These are phyloP conservation scores for Fusarium chlamydosporum DNA, from an alignment of 2,329 filamentous ascomycete genomes.

Conservation along the genomic window DNA sequence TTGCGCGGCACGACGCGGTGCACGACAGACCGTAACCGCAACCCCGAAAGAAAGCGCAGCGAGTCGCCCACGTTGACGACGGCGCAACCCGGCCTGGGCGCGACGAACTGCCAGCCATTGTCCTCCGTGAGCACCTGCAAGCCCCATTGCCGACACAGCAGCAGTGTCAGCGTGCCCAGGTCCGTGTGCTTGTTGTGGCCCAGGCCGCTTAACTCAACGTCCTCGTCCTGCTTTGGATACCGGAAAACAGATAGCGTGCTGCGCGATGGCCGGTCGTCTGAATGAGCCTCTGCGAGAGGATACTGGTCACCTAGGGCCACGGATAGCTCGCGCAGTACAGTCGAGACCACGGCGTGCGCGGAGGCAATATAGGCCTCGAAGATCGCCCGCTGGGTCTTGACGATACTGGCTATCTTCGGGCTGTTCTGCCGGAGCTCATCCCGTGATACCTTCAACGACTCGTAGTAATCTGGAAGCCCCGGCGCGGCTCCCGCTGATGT, in stretches of 20 bases:
- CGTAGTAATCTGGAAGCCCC: conserved; percentile 16
- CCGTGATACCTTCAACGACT: conserved; percentile 18
- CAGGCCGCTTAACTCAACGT: conserved; percentile 12
- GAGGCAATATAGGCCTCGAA: conserved; percentile 15
- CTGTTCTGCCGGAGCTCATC: conserved; percentile 15
- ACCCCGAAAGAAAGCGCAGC: conserved; percentile 18
- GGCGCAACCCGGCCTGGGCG: conserved; percentile 10
- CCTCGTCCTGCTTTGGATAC: conserved; percentile 14
- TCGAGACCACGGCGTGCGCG: conserved; percentile 10
- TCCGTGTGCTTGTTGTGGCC: conserved; percentile 20
- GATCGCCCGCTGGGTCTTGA: conserved; percentile 14
- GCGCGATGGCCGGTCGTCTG: conserved; percentile 14
- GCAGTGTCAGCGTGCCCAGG: conserved; percentile 13
- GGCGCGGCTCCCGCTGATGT: conserved; percentile 16
- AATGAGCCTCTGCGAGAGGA: conserved; percentile 15
- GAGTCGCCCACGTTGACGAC: conserved; percentile 17
- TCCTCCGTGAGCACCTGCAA: conserved; percentile 11
- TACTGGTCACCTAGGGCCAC: conserved; percentile 10
- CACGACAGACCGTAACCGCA: conserved; percentile 8
- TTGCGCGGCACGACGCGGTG: conserved; percentile 12
- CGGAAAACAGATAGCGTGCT: conserved; percentile 14
- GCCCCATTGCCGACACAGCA: conserved; percentile 13
- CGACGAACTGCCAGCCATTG: conserved; percentile 13
- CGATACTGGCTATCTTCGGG: conserved; percentile 12
- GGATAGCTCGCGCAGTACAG: conserved; percentile 15